Conservation (phyloP, 2,329 filamentous ascomycete genomes). For the Aspergillus sp. region DNA sequence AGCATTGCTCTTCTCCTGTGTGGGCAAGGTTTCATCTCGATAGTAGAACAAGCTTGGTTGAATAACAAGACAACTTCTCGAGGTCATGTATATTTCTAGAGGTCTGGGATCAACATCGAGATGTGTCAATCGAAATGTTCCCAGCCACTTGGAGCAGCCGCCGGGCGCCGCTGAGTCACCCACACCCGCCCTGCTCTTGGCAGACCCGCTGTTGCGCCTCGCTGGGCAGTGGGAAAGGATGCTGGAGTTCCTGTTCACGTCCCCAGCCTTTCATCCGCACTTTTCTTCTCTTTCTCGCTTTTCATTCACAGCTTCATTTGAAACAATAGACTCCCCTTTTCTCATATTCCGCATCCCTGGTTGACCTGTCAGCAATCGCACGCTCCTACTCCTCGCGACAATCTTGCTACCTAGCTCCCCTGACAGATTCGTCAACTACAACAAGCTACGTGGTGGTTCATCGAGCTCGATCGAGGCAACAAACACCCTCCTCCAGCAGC, state of each 20-base stretch:
- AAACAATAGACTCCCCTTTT: background rate
- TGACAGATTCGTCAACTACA: background rate
- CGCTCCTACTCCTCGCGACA: conserved; percentile 4
- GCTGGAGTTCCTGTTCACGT: conserved; percentile 18
- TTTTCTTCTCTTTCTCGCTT: conserved; percentile 6
- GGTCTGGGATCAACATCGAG: too few relatives aligned
- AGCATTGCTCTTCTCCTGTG: too few relatives aligned
- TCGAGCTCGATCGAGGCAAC: conserved; percentile 5
- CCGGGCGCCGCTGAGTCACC: conserved; percentile 27
- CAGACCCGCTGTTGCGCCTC: conserved; percentile 36
- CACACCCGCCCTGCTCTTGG: conserved; percentile 23
- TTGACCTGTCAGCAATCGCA: background rate
- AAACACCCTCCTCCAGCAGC: background rate
- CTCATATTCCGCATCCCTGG: background rate
- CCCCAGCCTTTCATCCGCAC: conserved; percentile 18
- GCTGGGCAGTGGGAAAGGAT: conserved; percentile 21
- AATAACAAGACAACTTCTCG: too few relatives aligned
- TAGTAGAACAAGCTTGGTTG: too few relatives aligned
- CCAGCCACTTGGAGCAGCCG: background rate
- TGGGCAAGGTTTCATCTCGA: too few relatives aligned
- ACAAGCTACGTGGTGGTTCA: conserved; percentile 10
- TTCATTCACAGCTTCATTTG: background rate
- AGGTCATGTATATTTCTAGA: too few relatives aligned
- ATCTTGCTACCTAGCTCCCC: conserved; percentile 10
- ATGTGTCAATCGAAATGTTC: too few relatives aligned